Base-by-base conservation (phyloP, 306 rosid species). In the Lagenaria siceraria region DNA sequence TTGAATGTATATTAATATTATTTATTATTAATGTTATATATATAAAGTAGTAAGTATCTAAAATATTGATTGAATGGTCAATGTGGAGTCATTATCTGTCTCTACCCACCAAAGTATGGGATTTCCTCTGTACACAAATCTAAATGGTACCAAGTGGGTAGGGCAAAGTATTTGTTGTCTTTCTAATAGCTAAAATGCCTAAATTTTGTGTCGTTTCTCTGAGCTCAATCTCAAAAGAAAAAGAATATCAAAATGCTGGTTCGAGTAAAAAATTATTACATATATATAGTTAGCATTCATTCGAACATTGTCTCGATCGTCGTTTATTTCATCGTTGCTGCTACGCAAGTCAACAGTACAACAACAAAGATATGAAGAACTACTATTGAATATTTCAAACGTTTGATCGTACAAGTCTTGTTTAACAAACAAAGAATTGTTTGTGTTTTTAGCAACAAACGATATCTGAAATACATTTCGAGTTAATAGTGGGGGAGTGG, bases 51-150 rank as follows among this genome's bases (percentile, higher is more conserved):
- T 2, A 60, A 55, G 15, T 8, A 48, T 48, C 64, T 79, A 83
- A 70, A 43, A 18, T 70, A 68, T 75, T 59, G 61, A 80, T n/a
- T 80, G 22, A 79, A 68, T 68, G 73, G 51, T 80, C 78, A 68
- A 75, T 82, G 79, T 52, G 77, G 90, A 73, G 83, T 78, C 69
- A 35, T 85, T 81, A 59, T 78, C 83, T 75, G 82, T 81, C 81
- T 81, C 77, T 64, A 80, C 76, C 79, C 79, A 75, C 48, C 71
- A 71, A 17, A 46, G 58, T 70, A 66, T 77, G 78, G 85, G 77
- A 86, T 84, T 80, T 81, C 75, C 63, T 78, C 66, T 72, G 82
- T 63, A 49, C 64, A 68, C 78, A 84, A 78, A 78, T 84, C 80
- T 74, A 25, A 64, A 80, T 70, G 69, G 79, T 25, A 73, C 81